Base-by-base conservation (phyloP, 1,139 yeast species). In the Saccharomyces hybrid region DNA sequence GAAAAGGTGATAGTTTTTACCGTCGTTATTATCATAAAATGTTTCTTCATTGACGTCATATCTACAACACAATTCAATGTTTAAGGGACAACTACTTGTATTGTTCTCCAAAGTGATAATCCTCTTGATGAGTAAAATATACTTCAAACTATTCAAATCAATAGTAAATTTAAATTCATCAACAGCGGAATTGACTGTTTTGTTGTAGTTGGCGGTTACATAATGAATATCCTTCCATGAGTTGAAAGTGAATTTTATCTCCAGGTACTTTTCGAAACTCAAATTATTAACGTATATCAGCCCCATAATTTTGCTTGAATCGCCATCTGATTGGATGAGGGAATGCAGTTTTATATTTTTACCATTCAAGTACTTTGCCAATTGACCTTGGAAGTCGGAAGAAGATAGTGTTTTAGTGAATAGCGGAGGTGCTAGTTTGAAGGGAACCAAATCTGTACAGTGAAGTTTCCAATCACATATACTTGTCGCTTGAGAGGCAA, bases 21-120 rank as follows among this genome's bases (percentile, higher is more conserved):
- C 66, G 49, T 66, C 62, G 50, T 68, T 67, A 49, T 68, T 68
- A 53, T 68, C 72, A 53, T 66, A 68, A 47, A 62, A 67, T 4
- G 69, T 68, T 51, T 65, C 69, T 30, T 62, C 61, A 54, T 62
- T 64, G 11, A 68, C 72, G 55, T 68, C 69, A 53, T 68, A 68
- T 9, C 67, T 57, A 50, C 70, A 67, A 53, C 71, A 67, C 25
- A 68, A 51, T 23, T 64, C 65, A 30, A 68, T 56, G 31, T 60
- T 59, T 26, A 60, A 49, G 53, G 50, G 9, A 56, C 57, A 20
- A 53, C 57, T 14, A 48, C 41, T 11, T 47, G 50, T 30, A 47
- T 32, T 25, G 55, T 48, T 38, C 23, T 38, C 42, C 42, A 38
- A 8, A 9, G 42, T 38, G 25, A 38, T 38, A 3, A 38, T 38